A percentile compares a stretch with the other conserved stretches of the same genome.
Conservation (phyloP, 768 basidiomycete species). For the Lanmaoa rubissima region DNA sequence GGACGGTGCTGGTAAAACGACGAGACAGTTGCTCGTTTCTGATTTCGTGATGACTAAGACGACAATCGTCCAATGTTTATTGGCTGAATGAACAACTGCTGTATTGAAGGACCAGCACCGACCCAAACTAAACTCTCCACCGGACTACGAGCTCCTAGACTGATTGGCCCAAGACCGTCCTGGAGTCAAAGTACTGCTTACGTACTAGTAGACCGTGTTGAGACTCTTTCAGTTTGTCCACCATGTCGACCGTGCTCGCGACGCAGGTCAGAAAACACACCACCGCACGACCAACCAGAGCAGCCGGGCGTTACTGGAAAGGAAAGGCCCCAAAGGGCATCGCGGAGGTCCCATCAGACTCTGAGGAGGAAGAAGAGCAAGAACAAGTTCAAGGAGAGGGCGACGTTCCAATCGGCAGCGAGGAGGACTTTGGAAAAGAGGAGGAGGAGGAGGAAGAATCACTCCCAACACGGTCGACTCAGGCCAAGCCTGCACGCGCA, state of each 20-base stretch:
- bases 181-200: slow-evolving; percentile 13
- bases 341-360: slow-evolving; percentile 58
- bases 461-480: slow-evolving; percentile 37
- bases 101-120: too few species aligned
- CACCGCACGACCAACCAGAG: slow-evolving; percentile 72
- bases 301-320: slow-evolving; percentile 86
- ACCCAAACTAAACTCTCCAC: too few species aligned
- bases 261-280: slow-evolving; percentile 60
- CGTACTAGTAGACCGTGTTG: slow-evolving; percentile 1
- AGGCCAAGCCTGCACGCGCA: slow-evolving; percentile 40
- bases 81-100: neutral
- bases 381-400: slow-evolving; percentile 43
- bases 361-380: slow-evolving; percentile 59
- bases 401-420: slow-evolving; percentile 60
- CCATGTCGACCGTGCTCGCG: slow-evolving; percentile 35
- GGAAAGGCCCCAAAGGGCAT: slow-evolving; percentile 84
- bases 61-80: slow-evolving; percentile 7
- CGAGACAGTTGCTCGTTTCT: neutral
- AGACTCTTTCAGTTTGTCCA: neutral
- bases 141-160: too few species aligned
- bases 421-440: slow-evolving; percentile 49
- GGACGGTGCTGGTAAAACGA: slow-evolving; percentile 5
- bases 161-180: too few species aligned
- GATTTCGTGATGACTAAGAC: slow-evolving; percentile 9
- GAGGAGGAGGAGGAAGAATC: slow-evolving; percentile 47